A percentile compares a stretch with the other conserved stretches of the same genome.
phyloP scores from a whole-genome alignment of 805 yeast genomes.

The Grigorovia jiainica region DNA sequence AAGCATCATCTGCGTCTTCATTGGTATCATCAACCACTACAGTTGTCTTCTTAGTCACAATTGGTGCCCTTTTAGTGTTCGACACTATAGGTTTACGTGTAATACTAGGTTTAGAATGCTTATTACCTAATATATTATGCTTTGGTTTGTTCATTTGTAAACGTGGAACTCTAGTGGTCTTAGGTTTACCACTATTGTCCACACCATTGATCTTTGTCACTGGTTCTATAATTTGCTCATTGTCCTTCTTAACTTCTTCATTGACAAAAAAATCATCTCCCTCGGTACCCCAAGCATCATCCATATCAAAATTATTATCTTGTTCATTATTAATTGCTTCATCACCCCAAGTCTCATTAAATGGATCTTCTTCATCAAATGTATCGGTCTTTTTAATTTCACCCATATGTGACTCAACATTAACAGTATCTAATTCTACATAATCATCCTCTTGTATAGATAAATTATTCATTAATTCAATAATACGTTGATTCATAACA shows the following conservation, averaged over 20 bases:
- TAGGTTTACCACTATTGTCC: too few species aligned
- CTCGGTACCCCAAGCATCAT: background rate
- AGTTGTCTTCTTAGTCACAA: too few species aligned
- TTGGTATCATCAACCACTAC: too few species aligned
- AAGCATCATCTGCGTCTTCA: slow-evolving; percentile 8
- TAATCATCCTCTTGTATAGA: background rate
- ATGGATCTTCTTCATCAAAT: too few species aligned
- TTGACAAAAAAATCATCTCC: too few species aligned
- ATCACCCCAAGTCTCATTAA: background rate
- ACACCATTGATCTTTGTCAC: too few species aligned
- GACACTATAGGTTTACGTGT: too few species aligned
- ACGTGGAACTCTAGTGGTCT: too few species aligned
- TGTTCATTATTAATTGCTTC: background rate
- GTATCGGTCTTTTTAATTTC: background rate
- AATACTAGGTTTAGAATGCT: too few species aligned
- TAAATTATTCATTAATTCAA: slow-evolving; percentile 2
- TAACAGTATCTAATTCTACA: background rate
- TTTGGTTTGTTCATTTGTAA: too few species aligned
- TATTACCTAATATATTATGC: too few species aligned
- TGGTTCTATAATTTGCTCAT: background rate
- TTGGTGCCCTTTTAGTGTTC: too few species aligned
- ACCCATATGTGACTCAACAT: background rate
- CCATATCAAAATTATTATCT: background rate
- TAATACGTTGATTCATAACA: background rate
- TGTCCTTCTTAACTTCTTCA: background rate